A percentile compares a stretch with the other conserved stretches of the same genome.
These are phyloP conservation scores for Coprinopsis sp. DNA, from an alignment of 768 basidiomycete genomes.

Conservation along the genomic window DNA sequence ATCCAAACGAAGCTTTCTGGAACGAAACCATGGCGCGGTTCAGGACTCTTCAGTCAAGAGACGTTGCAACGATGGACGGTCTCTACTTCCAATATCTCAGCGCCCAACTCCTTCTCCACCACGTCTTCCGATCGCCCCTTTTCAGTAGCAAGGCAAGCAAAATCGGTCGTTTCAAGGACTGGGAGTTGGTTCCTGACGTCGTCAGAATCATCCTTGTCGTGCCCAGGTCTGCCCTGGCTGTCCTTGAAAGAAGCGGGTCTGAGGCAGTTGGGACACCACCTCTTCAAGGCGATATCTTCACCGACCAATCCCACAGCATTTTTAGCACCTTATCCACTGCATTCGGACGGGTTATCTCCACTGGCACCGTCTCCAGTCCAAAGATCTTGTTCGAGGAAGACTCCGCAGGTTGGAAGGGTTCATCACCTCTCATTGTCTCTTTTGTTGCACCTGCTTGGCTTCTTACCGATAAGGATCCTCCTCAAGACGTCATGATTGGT, in stretches of 20 bases:
- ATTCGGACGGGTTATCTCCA: constrained; percentile 25
- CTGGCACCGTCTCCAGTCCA: constrained; percentile 4
- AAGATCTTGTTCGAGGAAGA: constrained; percentile 26
- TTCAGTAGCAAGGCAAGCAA: not conserved
- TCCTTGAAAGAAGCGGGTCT: constrained; percentile 18
- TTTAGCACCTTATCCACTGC: constrained; percentile 28
- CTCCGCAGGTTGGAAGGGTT: constrained; percentile 24
- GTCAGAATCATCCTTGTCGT: constrained; percentile 30
- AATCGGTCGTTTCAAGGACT: constrained; percentile 18
- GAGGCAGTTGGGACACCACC: constrained; percentile 27
- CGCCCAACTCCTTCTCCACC: constrained; percentile 36
- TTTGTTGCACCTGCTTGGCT: constrained; percentile 29
- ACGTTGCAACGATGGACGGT: constrained; percentile 15
- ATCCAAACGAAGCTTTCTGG: constrained; percentile 38
- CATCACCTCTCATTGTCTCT: constrained; percentile 32
- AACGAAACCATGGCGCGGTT: constrained; percentile 30
- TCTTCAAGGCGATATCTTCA: constrained; percentile 30
- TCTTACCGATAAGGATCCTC: constrained; percentile 16
- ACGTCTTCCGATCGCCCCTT: constrained; percentile 20
- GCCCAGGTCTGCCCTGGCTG: constrained; percentile 24
- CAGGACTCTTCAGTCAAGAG: constrained; percentile 17
- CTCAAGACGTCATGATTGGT: constrained; percentile 18
- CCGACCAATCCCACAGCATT: constrained; percentile 19
- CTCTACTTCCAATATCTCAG: constrained; percentile 42
- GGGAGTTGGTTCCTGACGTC: constrained; percentile 27